phyloP scores from a whole-genome alignment of 2,329 filamentous ascomycete genomes.

The Venturia asperata region DNA sequence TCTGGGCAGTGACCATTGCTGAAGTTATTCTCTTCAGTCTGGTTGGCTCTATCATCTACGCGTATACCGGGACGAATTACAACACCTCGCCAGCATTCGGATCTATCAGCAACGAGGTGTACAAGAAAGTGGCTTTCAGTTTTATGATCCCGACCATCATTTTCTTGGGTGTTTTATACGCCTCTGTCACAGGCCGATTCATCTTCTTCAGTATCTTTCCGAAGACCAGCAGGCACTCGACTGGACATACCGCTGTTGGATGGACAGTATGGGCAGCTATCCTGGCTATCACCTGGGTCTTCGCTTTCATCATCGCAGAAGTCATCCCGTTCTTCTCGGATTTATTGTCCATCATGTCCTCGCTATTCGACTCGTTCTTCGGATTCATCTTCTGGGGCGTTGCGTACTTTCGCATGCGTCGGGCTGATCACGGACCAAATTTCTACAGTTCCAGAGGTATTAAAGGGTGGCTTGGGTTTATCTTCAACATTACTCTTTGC shows the following conservation, averaged over 20 bases:
- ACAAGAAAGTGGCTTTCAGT: conserved; percentile 82
- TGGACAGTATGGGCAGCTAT: conserved; percentile 76
- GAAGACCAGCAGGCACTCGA: conserved; percentile 60
- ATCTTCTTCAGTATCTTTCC: conserved; percentile 87
- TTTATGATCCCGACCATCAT: conserved; percentile 96
- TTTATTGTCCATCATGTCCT: conserved; percentile 66
- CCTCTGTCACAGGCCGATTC: conserved; percentile 82
- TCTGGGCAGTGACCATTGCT: conserved; percentile 83
- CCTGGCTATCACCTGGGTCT: conserved; percentile 66
- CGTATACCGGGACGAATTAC: conserved; percentile 84
- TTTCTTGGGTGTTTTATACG: conserved; percentile 85
- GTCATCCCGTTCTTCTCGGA: conserved; percentile 91
- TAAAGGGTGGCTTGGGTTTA: conserved; percentile 47
- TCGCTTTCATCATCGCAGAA: conserved; percentile 87
- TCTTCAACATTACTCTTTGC: conserved; percentile 67
- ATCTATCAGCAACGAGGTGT: conserved; percentile 63
- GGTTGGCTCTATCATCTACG: conserved; percentile 74
- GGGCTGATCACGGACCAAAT: conserved; percentile 51
- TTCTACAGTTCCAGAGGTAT: conserved; percentile 49
- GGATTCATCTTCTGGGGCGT: conserved; percentile 94
- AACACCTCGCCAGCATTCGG: conserved; percentile 83
- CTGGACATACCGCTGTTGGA: conserved; percentile 70
- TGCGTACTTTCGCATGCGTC: conserved; percentile 70
- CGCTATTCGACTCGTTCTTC: conserved; percentile 86
- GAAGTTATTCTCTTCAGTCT: conserved; percentile 81